phyloP scores from a whole-genome alignment of 345 rosid species.

The Angophora floribunda region DNA sequence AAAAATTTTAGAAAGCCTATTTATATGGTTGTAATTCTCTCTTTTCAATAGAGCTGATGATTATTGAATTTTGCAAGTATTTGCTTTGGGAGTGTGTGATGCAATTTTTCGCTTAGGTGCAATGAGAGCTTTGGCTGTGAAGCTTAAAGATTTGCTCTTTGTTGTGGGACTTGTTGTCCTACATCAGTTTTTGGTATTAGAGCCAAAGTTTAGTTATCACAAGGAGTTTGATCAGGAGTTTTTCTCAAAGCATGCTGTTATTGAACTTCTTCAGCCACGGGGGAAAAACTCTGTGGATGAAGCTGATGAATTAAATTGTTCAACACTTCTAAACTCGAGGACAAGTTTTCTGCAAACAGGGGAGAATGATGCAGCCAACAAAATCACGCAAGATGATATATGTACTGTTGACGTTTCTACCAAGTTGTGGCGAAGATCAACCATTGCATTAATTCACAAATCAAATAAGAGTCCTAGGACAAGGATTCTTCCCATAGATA shows the following conservation, averaged over 20 bases:
- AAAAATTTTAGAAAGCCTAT: background rate
- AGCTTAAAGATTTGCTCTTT: background rate
- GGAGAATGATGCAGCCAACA: background rate
- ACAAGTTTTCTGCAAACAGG: background rate
- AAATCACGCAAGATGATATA: background rate
- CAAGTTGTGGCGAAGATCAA: background rate
- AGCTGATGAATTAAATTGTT: background rate
- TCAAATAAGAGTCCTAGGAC: background rate
- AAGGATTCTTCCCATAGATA: background rate
- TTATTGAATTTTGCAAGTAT: background rate
- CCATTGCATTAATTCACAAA: background rate
- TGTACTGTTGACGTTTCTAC: background rate
- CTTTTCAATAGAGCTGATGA: background rate
- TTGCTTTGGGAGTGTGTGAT: background rate
- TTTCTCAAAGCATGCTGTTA: background rate
- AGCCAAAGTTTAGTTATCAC: background rate
- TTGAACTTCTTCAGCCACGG: background rate
- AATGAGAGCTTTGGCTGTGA: background rate
- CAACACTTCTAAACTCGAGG: background rate
- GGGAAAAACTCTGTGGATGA: background rate
- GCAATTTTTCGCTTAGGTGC: background rate
- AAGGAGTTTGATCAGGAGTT: background rate
- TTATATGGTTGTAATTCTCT: background rate
- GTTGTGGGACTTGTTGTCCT: background rate
- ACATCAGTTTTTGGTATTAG: background rate